These are phyloP conservation scores for Melampsora larici-populina DNA, from an alignment of 1,284 basidiomycete species.

Conservation along the genomic window DNA sequence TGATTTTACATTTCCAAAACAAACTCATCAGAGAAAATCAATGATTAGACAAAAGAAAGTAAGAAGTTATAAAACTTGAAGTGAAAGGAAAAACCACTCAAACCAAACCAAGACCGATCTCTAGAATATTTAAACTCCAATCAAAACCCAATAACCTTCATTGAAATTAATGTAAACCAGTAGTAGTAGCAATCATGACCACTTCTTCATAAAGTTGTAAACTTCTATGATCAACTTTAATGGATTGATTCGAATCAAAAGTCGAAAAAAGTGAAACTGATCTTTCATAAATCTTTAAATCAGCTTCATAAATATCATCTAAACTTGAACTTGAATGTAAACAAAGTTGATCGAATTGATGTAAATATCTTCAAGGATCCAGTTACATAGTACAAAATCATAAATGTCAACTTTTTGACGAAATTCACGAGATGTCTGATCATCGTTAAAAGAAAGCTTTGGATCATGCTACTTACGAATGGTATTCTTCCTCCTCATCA, in stretches of 20 bases:
- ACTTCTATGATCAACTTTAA: conserved; percentile 34
- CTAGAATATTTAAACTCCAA: too few species aligned
- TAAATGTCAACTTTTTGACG: background rate
- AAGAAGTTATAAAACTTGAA: too few species aligned
- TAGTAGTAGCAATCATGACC: conserved; percentile 13
- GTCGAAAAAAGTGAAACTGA: conserved; percentile 5
- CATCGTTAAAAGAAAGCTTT: background rate
- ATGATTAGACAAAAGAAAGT: too few species aligned
- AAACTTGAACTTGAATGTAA: conserved; percentile 17
- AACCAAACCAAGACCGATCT: too few species aligned
- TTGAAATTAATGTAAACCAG: conserved; percentile 1
- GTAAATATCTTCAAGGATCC: conserved; percentile 42
- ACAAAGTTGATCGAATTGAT: conserved; percentile 40
- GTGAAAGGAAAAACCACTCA: too few species aligned
- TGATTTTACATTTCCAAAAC: too few species aligned
- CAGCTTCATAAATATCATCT: conserved; percentile 31
- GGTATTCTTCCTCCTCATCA: conserved; percentile 34
- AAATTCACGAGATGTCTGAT: background rate
- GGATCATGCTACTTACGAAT: conserved; percentile 21
- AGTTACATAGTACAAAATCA: background rate
- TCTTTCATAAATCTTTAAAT: conserved; percentile 32
- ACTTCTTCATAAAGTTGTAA: conserved; percentile 33
- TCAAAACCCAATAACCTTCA: too few species aligned
- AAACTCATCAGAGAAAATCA: too few species aligned
- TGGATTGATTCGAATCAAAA: conserved; percentile 4